Evolutionary conservation across 129 eudicot genomes (phyloP).

Genomic region (Heracleum sosnowskyi): DNA sequence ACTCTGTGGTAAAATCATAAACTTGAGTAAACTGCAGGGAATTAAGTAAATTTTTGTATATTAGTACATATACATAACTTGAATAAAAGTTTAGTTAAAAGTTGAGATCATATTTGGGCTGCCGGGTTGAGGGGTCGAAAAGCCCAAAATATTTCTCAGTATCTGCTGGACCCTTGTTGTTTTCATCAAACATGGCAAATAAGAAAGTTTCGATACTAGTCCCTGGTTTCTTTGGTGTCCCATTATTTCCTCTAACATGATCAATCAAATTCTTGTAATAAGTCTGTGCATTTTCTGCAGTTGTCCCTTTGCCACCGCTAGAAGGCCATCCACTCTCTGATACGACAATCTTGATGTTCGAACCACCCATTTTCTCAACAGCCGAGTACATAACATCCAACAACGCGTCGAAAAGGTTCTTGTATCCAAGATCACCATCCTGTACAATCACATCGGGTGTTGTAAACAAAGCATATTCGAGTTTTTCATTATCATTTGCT

Average conservation of each 20-base stretch:
- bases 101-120: background rate
- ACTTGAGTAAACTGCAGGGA: too few relatives aligned
- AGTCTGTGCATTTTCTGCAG: background rate
- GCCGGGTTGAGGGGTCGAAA: background rate
- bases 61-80: too few relatives aligned
- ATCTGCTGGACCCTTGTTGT: background rate
- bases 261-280: background rate
- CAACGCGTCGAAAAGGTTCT: background rate
- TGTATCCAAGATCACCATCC: background rate
- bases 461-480: background rate
- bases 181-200: background rate
- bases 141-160: background rate
- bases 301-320: background rate
- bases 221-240: background rate
- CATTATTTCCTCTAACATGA: background rate
- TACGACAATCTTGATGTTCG: background rate
- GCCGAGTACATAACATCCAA: background rate
- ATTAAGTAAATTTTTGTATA: too few relatives aligned
- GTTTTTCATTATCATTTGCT: background rate
- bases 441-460: background rate
- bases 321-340: slow-evolving; percentile 6
- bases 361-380: background rate
- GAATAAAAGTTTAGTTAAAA: background rate
- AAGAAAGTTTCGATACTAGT: background rate
- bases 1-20: too few relatives aligned